Conservation (phyloP, 306 rosid species). For the Citrullus mucosospermus region DNA sequence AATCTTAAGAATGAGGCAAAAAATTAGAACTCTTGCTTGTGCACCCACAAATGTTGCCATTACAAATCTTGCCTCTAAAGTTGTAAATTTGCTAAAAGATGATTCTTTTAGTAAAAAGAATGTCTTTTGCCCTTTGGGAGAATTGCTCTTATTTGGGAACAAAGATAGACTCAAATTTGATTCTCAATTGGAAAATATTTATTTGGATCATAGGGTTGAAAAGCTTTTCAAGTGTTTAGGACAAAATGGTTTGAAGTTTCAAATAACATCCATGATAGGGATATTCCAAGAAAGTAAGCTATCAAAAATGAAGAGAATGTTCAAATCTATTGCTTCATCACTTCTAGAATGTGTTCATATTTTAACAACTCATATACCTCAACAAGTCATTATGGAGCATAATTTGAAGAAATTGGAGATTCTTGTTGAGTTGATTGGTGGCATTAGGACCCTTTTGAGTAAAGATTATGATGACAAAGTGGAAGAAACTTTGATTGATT, state of each 20-base stretch:
- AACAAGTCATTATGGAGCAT: slow-evolving; percentile 22
- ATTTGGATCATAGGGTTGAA: slow-evolving; percentile 47
- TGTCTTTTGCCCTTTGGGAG: slow-evolving; percentile 43
- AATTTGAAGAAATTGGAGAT: slow-evolving; percentile 20
- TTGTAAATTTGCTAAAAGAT: slow-evolving; percentile 30
- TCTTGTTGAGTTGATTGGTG: slow-evolving; percentile 17
- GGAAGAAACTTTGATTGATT: neutral
- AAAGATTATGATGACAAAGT: slow-evolving; percentile 7
- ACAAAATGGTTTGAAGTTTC: slow-evolving; percentile 39
- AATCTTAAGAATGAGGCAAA: slow-evolving; percentile 23
- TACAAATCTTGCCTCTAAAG: slow-evolving; percentile 40
- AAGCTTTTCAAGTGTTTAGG: slow-evolving; percentile 34
- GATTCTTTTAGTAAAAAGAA: slow-evolving; percentile 16
- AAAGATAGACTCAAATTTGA: slow-evolving; percentile 47
- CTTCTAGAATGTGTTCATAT: slow-evolving; percentile 23
- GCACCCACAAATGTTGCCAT: slow-evolving; percentile 79
- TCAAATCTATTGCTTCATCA: slow-evolving; percentile 11
- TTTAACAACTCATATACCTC: slow-evolving; percentile 40
- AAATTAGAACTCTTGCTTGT: slow-evolving; percentile 48
- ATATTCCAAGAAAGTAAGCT: slow-evolving; percentile 36
- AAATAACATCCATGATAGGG: slow-evolving; percentile 34
- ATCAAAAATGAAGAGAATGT: slow-evolving; percentile 23
- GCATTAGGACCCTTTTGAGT: slow-evolving; percentile 24
- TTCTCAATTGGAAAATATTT: slow-evolving; percentile 30
- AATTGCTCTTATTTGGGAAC: slow-evolving; percentile 57